Evolutionary conservation across 345 rosid species (phyloP).

Genomic region (Rhodomyrtus tomentosa): DNA sequence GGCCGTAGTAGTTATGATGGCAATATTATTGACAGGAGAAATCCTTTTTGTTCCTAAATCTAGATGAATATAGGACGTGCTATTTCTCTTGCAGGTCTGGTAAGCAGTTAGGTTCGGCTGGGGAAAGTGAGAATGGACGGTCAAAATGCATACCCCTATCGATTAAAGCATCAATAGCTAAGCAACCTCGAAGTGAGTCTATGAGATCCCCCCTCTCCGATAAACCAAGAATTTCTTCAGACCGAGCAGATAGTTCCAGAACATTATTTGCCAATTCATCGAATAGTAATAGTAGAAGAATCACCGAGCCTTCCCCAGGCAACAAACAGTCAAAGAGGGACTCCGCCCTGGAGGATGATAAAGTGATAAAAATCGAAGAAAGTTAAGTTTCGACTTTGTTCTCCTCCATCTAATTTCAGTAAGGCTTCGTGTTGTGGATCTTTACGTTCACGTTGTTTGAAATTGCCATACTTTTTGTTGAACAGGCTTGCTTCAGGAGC

Average conservation of each 20-base stretch:
- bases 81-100: slow-evolving; percentile 29
- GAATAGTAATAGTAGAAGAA: slow-evolving; percentile 42
- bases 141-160: slow-evolving; percentile 51
- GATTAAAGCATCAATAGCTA: slow-evolving; percentile 51
- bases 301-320: slow-evolving; percentile 24
- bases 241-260: slow-evolving; percentile 24
- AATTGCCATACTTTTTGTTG: background rate
- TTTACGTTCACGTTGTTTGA: background rate
- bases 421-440: background rate
- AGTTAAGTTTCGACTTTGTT: slow-evolving; percentile 43
- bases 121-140: slow-evolving; percentile 33
- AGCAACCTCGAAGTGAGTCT: slow-evolving; percentile 44
- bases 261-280: slow-evolving; percentile 6
- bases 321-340: slow-evolving; percentile 32
- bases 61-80: background rate
- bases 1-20: background rate
- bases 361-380: slow-evolving; percentile 79
- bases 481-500: slow-evolving; percentile 99
- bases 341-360: slow-evolving; percentile 60
- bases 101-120: slow-evolving; percentile 36
- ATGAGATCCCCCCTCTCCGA: slow-evolving; percentile 68
- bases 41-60: background rate
- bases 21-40: background rate
- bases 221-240: slow-evolving; percentile 47
- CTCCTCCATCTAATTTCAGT: background rate